Conservation (phyloP, 768 basidiomycete species). For the Serendipita sp. region DNA sequence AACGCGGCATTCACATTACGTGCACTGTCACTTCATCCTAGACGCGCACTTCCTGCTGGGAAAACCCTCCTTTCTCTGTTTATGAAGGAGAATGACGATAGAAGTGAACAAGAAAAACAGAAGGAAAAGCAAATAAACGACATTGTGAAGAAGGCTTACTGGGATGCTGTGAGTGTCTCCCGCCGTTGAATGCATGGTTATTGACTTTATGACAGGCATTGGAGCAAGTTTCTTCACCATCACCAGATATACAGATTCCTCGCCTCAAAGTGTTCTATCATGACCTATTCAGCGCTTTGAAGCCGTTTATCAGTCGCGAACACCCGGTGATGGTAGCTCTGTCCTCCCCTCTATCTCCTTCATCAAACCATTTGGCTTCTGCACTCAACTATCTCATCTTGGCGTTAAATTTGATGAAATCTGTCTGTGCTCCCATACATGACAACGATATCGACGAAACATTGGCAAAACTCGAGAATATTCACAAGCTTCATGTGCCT, state of each 20-base stretch:
- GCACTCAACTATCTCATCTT: background rate
- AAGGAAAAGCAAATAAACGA: background rate
- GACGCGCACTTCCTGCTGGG: background rate
- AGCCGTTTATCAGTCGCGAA: background rate
- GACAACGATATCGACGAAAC: background rate
- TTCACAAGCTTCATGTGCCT: background rate
- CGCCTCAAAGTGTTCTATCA: slow-evolving; percentile 3
- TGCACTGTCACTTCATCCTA: background rate
- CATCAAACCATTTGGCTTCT: background rate
- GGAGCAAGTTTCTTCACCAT: background rate
- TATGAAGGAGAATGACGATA: background rate
- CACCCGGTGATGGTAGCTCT: background rate
- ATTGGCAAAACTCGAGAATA: background rate
- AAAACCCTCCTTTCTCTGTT: background rate
- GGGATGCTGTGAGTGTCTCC: background rate
- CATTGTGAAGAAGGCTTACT: background rate
- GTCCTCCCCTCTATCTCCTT: background rate
- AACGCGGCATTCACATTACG: background rate
- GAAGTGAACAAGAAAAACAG: background rate
- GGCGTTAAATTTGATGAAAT: background rate
- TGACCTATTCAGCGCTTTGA: background rate
- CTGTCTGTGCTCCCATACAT: background rate
- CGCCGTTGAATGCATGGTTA: background rate
- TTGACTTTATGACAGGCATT: background rate
- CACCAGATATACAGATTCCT: background rate